Evolutionary conservation across 1,284 basidiomycete genomes (phyloP), one percentile per base, ranked within the genome.

Genomic region (Apiotrichum sp.): DNA sequence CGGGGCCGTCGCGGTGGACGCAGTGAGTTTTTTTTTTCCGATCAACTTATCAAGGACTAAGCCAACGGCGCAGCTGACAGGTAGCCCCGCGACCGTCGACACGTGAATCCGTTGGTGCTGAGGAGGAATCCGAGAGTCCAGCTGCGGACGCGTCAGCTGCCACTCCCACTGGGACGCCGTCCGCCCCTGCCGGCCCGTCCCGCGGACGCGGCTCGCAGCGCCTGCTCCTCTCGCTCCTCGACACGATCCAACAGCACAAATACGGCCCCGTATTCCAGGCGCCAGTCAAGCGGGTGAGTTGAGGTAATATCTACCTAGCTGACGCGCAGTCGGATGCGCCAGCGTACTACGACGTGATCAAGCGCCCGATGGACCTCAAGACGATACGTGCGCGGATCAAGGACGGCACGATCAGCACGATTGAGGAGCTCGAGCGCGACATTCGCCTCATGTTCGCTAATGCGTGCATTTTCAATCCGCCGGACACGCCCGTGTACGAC

Each of bases 381-480:
- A 93, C 88, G 1, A 87, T 97, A 70, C 88, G 88, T 70, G 80
- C 80, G n/a, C 82, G 82, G 59, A 85, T 96, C 62, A 87, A 87
- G 68, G 88, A 92, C 65, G 91, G 91, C 0, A 66, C 82, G 2
- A 89, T 95, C 47, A 78, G 81, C 4, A 89, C 83, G 60, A 87
- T 88, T 2, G 80, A 86, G 41, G 91, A 96, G 71, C 93, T 88
- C 68, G 87, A 92, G 72, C 80, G 90, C 59, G 93, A 96, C 66
- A 84, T 95, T 6, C 87, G 85, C 67, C 79, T 96, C 57, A 91
- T 97, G 86, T 93, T 95, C 73, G 89, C 91, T 22, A 97, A 97
- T 69, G 90, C 93, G 11, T 86, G 93, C 82, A 90, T 96, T 87
- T 97, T 91, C 73, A 97, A 97, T 64, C 80, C 85, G 43, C 86